Base-by-base conservation (phyloP, 2,329 filamentous ascomycete species). In the Calonectria pauciramosa region DNA sequence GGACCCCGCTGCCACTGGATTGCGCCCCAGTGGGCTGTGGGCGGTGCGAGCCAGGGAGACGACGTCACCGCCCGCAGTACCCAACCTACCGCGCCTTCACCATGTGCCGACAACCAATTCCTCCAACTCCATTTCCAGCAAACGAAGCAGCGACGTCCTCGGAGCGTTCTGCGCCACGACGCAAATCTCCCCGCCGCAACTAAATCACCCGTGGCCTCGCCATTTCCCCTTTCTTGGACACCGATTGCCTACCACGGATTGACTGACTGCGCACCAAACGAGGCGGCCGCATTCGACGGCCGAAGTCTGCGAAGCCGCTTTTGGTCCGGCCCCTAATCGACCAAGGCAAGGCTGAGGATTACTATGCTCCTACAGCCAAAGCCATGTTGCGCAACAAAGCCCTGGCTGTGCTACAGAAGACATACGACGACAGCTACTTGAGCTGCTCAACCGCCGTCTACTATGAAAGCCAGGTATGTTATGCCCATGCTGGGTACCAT, bases 401-500 rank as follows among this genome's bases (percentile, higher is more conserved):
- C 76, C 90, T 93, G 83, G 92, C 94, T 85, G 92, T 93, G 76
- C 92, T 98, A 85, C 96, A 99, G 87, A 98, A 98, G 90, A 98
- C 96, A 71, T 99, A 99, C 87, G 96, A 99, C 87, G 96, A 99
- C 85, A 96, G 94, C 85, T 98, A 98, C 86, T 87, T 98, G 80
- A 96, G 94, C 83, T 98, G 96, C 86, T 98, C 96, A 18, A 99
- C 96, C 2, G 96, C 96, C 49, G 95, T 98, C 68, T 98, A 98
- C 87, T 98, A 98, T 85, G 97, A 99, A 87, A 92, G 94, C 84
- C 94, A 97, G 91, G 96, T 97, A 86, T 70, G 80, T 23, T 41
- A 56, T 23, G 18, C 13, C 34, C 23, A 44, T 44, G 8, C 41
- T 44, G 10, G 63, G 14, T 32, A 30, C 71, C 32, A 36, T 51